Conservation (phyloP, 345 rosid genomes). For the Erodium maritimum region DNA sequence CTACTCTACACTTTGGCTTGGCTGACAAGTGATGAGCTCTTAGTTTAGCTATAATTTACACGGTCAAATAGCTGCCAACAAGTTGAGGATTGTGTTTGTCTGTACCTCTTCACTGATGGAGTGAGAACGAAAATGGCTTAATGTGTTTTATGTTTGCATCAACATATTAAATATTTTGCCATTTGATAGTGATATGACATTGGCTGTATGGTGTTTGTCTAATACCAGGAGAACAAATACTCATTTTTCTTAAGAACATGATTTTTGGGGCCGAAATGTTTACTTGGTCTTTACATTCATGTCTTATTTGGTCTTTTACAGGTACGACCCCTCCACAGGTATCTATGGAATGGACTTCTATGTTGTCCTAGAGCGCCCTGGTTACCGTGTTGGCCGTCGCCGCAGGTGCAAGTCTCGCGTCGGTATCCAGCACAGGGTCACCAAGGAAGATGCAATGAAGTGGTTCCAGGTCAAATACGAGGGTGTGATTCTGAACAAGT, state of each 20-base stretch:
- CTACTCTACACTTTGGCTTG: no score
- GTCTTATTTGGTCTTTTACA: neutral
- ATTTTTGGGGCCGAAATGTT: no score
- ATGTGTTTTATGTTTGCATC: neutral
- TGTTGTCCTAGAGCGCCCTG: conserved; percentile 24
- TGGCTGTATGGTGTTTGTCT: no score
- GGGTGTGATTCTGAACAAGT: conserved; percentile 21
- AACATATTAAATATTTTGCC: neutral
- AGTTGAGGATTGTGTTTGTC: no score
- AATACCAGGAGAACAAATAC: no score
- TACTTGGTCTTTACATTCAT: neutral
- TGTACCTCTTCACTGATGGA: no score
- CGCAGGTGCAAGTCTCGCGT: conserved; percentile 19
- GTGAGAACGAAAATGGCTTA: neutral
- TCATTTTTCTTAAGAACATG: no score
- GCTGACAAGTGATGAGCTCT: neutral
- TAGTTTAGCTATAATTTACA: neutral
- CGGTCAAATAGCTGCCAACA: neutral
- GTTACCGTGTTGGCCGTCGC: conserved; percentile 21
- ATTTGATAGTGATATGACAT: neutral
- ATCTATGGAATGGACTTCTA: conserved; percentile 22
- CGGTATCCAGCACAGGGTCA: conserved; percentile 25
- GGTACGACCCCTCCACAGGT: conserved; percentile 23
- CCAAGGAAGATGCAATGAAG: conserved; percentile 27
- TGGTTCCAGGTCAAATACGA: conserved; percentile 28